Conservation (phyloP, 306 rosid genomes). For the Cicer arietinum region DNA sequence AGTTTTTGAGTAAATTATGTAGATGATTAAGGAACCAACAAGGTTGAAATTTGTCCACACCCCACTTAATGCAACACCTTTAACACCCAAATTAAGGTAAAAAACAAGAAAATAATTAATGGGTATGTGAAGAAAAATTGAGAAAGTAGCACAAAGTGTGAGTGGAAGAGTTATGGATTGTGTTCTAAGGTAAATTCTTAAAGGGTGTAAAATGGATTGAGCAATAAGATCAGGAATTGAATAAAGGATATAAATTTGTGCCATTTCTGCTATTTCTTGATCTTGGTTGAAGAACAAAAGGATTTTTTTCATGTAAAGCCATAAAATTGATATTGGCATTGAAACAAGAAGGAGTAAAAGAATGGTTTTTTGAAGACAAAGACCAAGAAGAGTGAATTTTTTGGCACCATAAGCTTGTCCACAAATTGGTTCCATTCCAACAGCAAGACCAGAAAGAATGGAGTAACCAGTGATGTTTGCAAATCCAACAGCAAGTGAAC, state of each 20-base stretch:
- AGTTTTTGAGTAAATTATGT: constrained; percentile 58
- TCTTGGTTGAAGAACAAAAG: constrained; percentile 78
- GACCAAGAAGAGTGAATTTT: constrained; percentile 66
- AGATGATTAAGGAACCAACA: constrained; percentile 62
- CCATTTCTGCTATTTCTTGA: constrained; percentile 68
- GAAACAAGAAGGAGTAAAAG: constrained; percentile 62
- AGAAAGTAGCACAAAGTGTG: constrained; percentile 67
- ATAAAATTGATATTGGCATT: constrained; percentile 78
- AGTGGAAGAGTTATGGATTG: constrained; percentile 93
- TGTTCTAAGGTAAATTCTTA: constrained; percentile 77
- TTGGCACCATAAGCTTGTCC: constrained; percentile 93
- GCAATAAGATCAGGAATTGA: constrained; percentile 93
- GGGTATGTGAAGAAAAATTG: constrained; percentile 81
- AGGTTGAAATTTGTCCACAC: constrained; percentile 80
- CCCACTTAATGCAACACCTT: constrained; percentile 81
- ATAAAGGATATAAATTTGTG: constrained; percentile 71
- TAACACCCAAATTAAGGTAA: constrained; percentile 63
- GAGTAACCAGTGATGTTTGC: constrained; percentile 97
- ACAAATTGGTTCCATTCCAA: constrained; percentile 95
- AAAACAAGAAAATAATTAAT: constrained; percentile 68
- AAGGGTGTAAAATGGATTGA: constrained; percentile 80
- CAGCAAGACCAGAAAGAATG: constrained; percentile 82
- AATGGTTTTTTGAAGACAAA: constrained; percentile 72
- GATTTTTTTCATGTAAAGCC: constrained; percentile 75
- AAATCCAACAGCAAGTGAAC: constrained; percentile 80